Evolutionary conservation across 2,329 filamentous ascomycete genomes (phyloP), one percentile per base, ranked within the genome.

Genomic region (Talaromyces islandicus): DNA sequence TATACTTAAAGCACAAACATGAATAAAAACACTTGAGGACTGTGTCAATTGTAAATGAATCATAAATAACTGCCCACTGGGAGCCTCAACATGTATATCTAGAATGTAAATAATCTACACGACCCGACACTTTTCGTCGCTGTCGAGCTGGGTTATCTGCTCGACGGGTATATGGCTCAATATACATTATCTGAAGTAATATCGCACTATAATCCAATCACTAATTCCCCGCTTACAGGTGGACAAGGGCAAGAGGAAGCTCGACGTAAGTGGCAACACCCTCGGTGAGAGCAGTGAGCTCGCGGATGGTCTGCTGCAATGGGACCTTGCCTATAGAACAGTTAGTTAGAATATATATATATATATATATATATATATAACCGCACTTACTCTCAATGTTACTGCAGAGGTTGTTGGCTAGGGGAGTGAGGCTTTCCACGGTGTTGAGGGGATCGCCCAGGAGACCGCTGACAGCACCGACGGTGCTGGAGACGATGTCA

Each of bases 351-450:
- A 19, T 12, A 5, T 24, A 14, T 11, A 17, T 5, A n/a, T n/a
- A n/a, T n/a, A n/a, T n/a, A n/a, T n/a, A n/a, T n/a, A n/a, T n/a
- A n/a, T n/a, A n/a, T n/a, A n/a, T n/a, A n/a, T n/a, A n/a, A 12
- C 21, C 12, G 41, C 27, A 41, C 59, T 57, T 54, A 60, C 59
- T 60, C 10, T 54, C 21, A 10, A 60, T 53, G 35, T 50, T 54
- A 27, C 59, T 60, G 59, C 59, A 60, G 41, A 60, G 54, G 50
- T 46, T 60, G 59, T 56, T 60, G n/a, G 59, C 59, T 9, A 60
- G 32, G 29, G 54, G 48, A 4, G 38, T 17, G 41, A 60, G 38
- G 54, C 30, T 53, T 14, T 46, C 51, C 11, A 57, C 43, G 17
- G 54, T 41, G 54, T 29, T 54, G 19, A 62, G 29, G n/a, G 58